Conservation (phyloP, 352 stramenopile genomes). For the Phytophthora litchii region DNA sequence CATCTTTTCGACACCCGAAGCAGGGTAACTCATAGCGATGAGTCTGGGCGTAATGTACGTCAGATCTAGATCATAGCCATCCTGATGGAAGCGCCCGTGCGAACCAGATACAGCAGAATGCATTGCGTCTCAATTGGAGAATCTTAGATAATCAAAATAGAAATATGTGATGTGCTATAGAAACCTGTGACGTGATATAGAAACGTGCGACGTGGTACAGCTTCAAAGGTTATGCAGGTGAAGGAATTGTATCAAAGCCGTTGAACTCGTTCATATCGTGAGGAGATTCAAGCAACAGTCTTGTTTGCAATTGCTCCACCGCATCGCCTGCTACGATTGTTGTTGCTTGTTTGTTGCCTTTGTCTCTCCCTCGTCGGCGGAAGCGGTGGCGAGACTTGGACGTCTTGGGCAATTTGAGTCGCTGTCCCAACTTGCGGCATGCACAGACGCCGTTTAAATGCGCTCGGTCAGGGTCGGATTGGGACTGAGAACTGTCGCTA, state of each 20-base stretch:
- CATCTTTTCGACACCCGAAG: constrained; percentile 71
- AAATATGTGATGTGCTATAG: not conserved
- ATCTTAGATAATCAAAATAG: too few relatives aligned
- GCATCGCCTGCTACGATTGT: constrained; percentile 18
- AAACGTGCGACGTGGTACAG: not conserved
- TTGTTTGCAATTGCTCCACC: constrained; percentile 44
- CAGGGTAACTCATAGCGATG: constrained; percentile 79
- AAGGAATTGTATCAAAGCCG: constrained; percentile 38
- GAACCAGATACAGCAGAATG: constrained; percentile 69
- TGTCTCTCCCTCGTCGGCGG: constrained; percentile 41
- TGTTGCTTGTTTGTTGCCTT: constrained; percentile 26
- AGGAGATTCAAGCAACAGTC: constrained; percentile 49
- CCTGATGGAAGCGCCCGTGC: constrained; percentile 42
- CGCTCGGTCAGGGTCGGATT: constrained; percentile 49
- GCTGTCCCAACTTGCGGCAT: constrained; percentile 65
- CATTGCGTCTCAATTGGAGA: constrained; percentile 46
- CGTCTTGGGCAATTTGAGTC: constrained; percentile 48
- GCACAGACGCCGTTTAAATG: constrained; percentile 52
- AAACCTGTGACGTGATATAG: too few relatives aligned
- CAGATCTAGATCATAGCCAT: constrained; percentile 77
- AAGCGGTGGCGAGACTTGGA: constrained; percentile 40
- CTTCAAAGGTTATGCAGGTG: constrained; percentile 13
- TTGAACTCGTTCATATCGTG: constrained; percentile 51
- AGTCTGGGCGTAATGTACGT: constrained; percentile 76
- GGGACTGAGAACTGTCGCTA: constrained; percentile 35